Percentiles rank a stretch among this genome's conserved stretches.
Evolutionary conservation across 2,329 filamentous ascomycete genomes (phyloP).

Genomic region (Dendryphion nanum): DNA sequence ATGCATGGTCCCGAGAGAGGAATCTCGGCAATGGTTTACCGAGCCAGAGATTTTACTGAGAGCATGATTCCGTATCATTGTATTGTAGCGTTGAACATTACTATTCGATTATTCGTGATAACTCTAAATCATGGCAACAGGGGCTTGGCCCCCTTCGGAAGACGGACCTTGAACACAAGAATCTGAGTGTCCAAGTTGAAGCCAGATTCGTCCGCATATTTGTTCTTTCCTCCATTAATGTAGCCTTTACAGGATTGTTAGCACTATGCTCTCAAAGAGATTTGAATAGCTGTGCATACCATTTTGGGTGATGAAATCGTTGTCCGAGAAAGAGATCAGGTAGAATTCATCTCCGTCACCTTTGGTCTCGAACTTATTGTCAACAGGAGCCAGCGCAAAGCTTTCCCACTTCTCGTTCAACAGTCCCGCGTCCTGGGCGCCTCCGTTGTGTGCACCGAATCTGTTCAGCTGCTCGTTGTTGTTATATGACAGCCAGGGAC

Average conservation of each 20-base stretch:
- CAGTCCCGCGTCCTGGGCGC: conserved; percentile 55
- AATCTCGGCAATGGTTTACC: too few species aligned
- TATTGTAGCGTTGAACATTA: too few species aligned
- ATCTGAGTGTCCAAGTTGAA: conserved; percentile 62
- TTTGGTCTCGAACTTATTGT: conserved; percentile 42
- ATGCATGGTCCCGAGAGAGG: too few species aligned
- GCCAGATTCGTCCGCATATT: conserved; percentile 58
- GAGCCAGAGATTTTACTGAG: too few species aligned
- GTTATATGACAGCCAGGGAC: conserved; percentile 68
- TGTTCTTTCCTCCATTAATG: conserved; percentile 57
- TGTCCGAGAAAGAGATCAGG: conserved; percentile 66
- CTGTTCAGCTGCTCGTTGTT: conserved; percentile 61
- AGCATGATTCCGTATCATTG: too few species aligned
- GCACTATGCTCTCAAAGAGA: not conserved
- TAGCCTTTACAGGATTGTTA: conserved; percentile 39
- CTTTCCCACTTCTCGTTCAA: conserved; percentile 80
- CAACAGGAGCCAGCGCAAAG: conserved; percentile 58
- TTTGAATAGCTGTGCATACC: conserved; percentile 45
- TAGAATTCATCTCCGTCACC: conserved; percentile 61
- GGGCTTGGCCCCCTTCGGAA: conserved; percentile 41
- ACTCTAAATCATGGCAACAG: too few species aligned
- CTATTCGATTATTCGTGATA: too few species aligned
- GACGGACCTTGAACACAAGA: conserved; percentile 59
- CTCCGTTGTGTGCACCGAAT: conserved; percentile 69
- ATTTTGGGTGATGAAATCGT: conserved; percentile 74